Evolutionary conservation across 2,329 filamentous ascomycete species (phyloP).

Genomic region (Sphaerostilbella broomeana): DNA sequence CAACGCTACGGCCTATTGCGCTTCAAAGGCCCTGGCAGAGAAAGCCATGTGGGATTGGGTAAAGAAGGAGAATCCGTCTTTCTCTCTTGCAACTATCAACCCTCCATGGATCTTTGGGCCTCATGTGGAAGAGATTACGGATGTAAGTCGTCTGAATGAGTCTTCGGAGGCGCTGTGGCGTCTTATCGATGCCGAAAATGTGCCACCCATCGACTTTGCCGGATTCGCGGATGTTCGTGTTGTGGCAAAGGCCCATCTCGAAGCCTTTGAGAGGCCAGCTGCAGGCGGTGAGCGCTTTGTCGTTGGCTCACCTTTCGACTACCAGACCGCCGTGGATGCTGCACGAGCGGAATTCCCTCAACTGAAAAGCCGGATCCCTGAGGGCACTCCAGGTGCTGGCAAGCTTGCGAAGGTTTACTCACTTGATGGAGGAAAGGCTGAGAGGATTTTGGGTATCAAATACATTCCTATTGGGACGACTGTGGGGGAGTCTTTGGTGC

Average conservation of each 20-base stretch:
- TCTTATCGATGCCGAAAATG: slow-evolving; percentile 13
- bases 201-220: slow-evolving; percentile 19
- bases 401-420: slow-evolving; percentile 31
- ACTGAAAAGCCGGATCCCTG: slow-evolving; percentile 18
- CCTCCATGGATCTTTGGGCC: slow-evolving; percentile 59
- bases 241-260: slow-evolving; percentile 54
- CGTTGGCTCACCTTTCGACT: slow-evolving; percentile 55
- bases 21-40: slow-evolving; percentile 52
- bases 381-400: slow-evolving; percentile 14
- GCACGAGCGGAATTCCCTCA: slow-evolving; percentile 50
- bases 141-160: slow-evolving; percentile 15
- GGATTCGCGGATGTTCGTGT: slow-evolving; percentile 52
- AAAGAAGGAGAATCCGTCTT: slow-evolving; percentile 35
- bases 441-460: slow-evolving; percentile 48
- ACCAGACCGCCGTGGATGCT: slow-evolving; percentile 45
- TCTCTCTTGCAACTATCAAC: slow-evolving; percentile 55
- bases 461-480: slow-evolving; percentile 41
- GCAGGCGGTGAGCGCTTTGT: slow-evolving; percentile 58
- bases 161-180: slow-evolving; percentile 16
- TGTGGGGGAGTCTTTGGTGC: slow-evolving; percentile 10
- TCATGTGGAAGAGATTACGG: slow-evolving; percentile 25
- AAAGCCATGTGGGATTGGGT: slow-evolving; percentile 54
- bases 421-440: slow-evolving; percentile 34
- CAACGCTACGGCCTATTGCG: slow-evolving; percentile 19
- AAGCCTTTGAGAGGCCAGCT: slow-evolving; percentile 46